Evolutionary conservation across 176 grass and related monocot species (phyloP), one percentile per base, ranked within the genome.

Genomic region (Olyra latifolia): DNA sequence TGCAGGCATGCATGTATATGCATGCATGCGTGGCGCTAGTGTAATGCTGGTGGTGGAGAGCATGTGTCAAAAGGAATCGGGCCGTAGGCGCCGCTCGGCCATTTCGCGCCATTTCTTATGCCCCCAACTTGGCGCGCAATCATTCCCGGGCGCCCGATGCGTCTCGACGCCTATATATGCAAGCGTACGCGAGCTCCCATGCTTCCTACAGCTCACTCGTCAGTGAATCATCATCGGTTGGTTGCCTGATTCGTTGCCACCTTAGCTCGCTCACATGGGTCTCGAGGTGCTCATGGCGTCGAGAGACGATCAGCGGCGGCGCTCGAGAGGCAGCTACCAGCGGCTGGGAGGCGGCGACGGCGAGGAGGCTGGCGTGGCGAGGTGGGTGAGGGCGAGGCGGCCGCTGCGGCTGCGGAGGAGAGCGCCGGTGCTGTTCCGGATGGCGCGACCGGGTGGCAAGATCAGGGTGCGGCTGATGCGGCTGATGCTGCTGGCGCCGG

Each of bases 1-100:
- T 35, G 32, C 32, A 35, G 5, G 32, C 32, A 35, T 3, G 32
- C 32, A 35, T 4, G 32, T 4, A 35, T 35, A n/a, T 24, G 79
- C 68, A 19, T 0, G 55, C 63, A 50, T 58, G 30, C 46, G 2
- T 50, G 3, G 28, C 17, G 0, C 27, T 53, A 57, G 35, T 66
- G 30, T 87, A 77, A 25, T 19, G 40, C 0, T 44, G 27, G 1
- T 42, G 49, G 49, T 10, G 65, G 57, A 77, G 76, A 89, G 78
- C 88, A 89, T 82, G 83, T 48, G 88, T 86, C 83, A 67, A 86
- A 85, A 84, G 88, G 83, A 89, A 86, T 82, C 83, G 55, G 73
- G 78, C 58, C 66, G 86, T 72, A 72, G 78, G 87, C 57, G 78
- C 87, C 82, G 87, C 62, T 53, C 53, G 69, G 76, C 62, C 75